Conservation (phyloP, 2,329 filamentous ascomycete genomes). For the Botryotinia calthae region DNA sequence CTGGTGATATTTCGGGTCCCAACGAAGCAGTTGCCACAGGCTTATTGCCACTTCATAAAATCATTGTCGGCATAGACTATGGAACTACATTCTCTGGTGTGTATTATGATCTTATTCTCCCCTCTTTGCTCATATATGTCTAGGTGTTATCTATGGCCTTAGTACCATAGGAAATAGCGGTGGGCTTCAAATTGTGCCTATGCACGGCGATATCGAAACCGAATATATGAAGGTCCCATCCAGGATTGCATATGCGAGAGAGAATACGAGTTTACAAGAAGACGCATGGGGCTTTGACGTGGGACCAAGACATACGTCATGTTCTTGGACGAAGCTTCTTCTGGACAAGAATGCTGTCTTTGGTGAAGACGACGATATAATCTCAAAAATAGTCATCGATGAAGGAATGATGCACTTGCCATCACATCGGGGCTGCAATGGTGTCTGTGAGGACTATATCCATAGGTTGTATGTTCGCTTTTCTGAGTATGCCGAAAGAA, state of each 20-base stretch:
- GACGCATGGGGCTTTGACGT: slow-evolving; percentile 30
- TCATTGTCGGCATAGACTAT: slow-evolving; percentile 33
- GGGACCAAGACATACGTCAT: slow-evolving; percentile 25
- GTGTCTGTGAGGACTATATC: slow-evolving; percentile 31
- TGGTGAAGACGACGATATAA: slow-evolving; percentile 23
- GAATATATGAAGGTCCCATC: slow-evolving; percentile 24
- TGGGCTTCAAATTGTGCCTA: slow-evolving; percentile 18
- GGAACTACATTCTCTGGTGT: slow-evolving; percentile 33
- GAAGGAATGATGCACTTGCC: slow-evolving; percentile 27
- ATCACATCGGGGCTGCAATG: slow-evolving; percentile 16
- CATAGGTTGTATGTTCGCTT: slow-evolving; percentile 24
- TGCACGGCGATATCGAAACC: neutral
- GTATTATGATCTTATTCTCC: neutral
- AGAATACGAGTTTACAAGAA: slow-evolving; percentile 15
- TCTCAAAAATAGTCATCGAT: slow-evolving; percentile 18
- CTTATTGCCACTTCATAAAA: slow-evolving; percentile 20
- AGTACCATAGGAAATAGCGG: slow-evolving; percentile 22
- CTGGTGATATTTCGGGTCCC: neutral
- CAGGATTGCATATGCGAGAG: slow-evolving; percentile 26
- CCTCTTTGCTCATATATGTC: neutral
- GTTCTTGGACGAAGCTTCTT: slow-evolving; percentile 34
- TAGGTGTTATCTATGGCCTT: slow-evolving; percentile 24
- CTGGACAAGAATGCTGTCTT: slow-evolving; percentile 28
- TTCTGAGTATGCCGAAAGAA: neutral
- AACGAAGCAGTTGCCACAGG: neutral